Evolutionary conservation across 2,329 filamentous ascomycete species (phyloP), one percentile per base, ranked within the genome.

Genomic region (Ilyonectria destructans): DNA sequence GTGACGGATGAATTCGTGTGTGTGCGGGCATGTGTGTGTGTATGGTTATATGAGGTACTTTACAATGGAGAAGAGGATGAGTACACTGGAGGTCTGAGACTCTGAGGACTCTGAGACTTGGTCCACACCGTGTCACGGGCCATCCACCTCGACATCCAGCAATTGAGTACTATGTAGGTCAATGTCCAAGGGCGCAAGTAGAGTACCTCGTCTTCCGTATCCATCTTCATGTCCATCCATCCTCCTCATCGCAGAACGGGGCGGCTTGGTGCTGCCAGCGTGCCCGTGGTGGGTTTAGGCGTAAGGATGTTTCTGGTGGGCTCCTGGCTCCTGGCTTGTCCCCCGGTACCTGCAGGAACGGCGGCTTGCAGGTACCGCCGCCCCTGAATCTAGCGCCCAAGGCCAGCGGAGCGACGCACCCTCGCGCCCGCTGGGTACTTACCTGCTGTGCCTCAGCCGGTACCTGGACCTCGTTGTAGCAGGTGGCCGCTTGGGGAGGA

Each of bases 331-430:
- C 43, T 21, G 17, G 19, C n/a, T 13, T 46, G 10, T 46, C 46
- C 66, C 67, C 62, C 49, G 67, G 68, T 72, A 77, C 77, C 75
- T 77, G 77, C 77, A 78, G 77, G 77, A 78, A 77, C 77, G 74
- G 71, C 70, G 69, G 48, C 67, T 67, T 62, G 66, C 48, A 71
- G 65, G 72, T 72, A 73, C 69, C 68, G 40, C 60, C 40, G 52
- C 70, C 71, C 71, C 70, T 73, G 73, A 71, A 60, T 58, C 67
- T 66, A 68, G 61, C 64, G 68, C 60, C 37, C 55, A 57, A 56
- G 26, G 31, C 45, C 59, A 55, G 56, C 65, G 40, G 58, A 60
- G 49, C 40, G 48, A 57, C 62, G 62, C 73, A 67, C 73, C 59
- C 65, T 49, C 59, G 31, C 54, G 40, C 59, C 48, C 48, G 19